These are phyloP conservation scores for Brassica carinata DNA, from an alignment of 345 rosid genomes.

Conservation along the genomic window DNA sequence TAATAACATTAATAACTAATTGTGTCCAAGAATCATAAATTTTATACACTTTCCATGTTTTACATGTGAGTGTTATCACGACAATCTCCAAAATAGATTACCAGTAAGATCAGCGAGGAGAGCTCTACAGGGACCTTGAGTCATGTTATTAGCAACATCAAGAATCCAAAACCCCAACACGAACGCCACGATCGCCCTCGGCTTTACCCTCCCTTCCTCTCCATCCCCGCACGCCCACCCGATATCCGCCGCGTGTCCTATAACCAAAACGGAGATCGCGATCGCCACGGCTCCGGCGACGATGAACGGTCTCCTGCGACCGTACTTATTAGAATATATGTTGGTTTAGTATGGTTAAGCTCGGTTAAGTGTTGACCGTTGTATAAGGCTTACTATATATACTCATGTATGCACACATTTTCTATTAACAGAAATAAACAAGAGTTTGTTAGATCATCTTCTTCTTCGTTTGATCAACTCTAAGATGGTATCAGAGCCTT, in stretches of 20 bases:
- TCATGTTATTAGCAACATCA: slow-evolving; percentile 88
- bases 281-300: slow-evolving; percentile 63
- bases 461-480: too few species aligned
- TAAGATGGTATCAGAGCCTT: too few species aligned
- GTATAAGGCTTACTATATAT: too few species aligned
- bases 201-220: slow-evolving; percentile 46
- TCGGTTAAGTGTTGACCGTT: too few species aligned
- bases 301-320: slow-evolving; percentile 91
- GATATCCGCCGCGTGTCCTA: slow-evolving; percentile 85
- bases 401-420: too few species aligned
- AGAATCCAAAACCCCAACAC: slow-evolving; percentile 94
- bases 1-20: too few species aligned
- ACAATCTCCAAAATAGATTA: slow-evolving; percentile 36
- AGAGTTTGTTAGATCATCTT: too few species aligned
- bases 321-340: too few species aligned
- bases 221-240: slow-evolving; percentile 86
- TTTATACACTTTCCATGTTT: slow-evolving; percentile 11
- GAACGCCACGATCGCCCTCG: slow-evolving; percentile 75
- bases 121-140: slow-evolving; percentile 97
- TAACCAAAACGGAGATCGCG: slow-evolving; percentile 59
- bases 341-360: too few species aligned
- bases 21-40: not conserved
- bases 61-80: slow-evolving; percentile 35
- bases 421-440: too few species aligned
- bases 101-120: slow-evolving; percentile 96